Evolutionary conservation across 345 rosid genomes (phyloP).

Genomic region (Salix purpurea): DNA sequence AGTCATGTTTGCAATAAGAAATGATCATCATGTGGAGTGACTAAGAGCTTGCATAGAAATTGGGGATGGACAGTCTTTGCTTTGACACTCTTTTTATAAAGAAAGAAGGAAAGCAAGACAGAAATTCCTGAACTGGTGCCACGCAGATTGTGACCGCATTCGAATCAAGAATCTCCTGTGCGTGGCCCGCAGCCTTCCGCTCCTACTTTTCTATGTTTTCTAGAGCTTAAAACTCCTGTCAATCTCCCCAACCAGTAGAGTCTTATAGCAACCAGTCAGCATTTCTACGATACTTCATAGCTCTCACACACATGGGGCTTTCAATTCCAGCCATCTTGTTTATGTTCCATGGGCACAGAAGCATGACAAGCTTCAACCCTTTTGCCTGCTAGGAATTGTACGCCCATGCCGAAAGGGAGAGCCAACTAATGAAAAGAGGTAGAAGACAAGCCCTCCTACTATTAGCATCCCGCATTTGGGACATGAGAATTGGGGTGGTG

Average conservation of each 20-base stretch:
- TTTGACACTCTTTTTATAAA: neutral
- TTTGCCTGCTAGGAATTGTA: neutral
- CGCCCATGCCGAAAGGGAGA: neutral
- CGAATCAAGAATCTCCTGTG: neutral
- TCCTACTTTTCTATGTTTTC: neutral
- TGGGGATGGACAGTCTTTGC: neutral
- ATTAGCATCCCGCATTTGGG: neutral
- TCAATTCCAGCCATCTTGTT: neutral
- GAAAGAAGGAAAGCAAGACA: neutral
- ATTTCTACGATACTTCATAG: neutral
- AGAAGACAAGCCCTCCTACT: neutral
- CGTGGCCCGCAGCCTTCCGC: neutral
- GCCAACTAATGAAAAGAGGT: neutral
- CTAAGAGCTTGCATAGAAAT: neutral
- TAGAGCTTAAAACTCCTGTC: neutral
- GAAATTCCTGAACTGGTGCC: neutral
- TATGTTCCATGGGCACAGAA: neutral
- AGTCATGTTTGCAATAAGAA: neutral
- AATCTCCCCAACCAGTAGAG: neutral
- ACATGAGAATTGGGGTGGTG: neutral
- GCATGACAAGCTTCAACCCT: neutral
- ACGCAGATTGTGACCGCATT: neutral
- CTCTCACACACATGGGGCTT: neutral
- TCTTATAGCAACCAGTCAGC: neutral
- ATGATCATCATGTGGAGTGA: conserved; percentile 9